Conservation (phyloP, 2,329 filamentous ascomycete species). For the Colletotrichum orchidophilum region DNA sequence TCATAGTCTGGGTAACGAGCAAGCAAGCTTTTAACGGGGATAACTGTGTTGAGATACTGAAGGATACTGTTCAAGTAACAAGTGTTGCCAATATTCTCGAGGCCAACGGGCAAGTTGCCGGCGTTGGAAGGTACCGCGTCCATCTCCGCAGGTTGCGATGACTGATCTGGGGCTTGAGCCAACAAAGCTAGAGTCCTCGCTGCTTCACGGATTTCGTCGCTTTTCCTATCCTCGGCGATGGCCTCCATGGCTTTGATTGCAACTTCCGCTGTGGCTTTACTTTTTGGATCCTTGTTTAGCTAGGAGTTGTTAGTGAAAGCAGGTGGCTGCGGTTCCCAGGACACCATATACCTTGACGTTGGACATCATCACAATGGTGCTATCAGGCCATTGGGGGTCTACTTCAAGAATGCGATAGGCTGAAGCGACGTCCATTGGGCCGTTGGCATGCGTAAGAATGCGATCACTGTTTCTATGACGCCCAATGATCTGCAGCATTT, state of each 20-base stretch:
- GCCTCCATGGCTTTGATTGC: slow-evolving; percentile 23
- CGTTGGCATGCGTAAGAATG: slow-evolving; percentile 15
- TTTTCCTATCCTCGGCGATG: slow-evolving; percentile 16
- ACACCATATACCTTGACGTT: slow-evolving; percentile 21
- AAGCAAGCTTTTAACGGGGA: slow-evolving; percentile 81
- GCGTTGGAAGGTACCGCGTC: neutral
- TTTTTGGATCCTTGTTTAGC: slow-evolving; percentile 23
- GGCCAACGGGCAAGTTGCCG: slow-evolving; percentile 76
- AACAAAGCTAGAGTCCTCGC: neutral
- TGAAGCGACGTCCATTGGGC: slow-evolving; percentile 20
- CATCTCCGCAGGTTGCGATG: neutral
- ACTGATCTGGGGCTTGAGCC: neutral
- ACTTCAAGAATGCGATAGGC: slow-evolving; percentile 27
- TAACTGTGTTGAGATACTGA: slow-evolving; percentile 93
- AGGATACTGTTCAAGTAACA: slow-evolving; percentile 97
- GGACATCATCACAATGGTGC: slow-evolving; percentile 20
- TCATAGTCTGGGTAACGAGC: slow-evolving; percentile 77
- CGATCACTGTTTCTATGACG: slow-evolving; percentile 29
- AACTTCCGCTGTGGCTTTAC: slow-evolving; percentile 3
- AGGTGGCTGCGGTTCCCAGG: neutral
- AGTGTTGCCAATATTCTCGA: slow-evolving; percentile 95
- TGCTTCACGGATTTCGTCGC: slow-evolving; percentile 6
- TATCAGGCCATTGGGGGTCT: slow-evolving; percentile 16
- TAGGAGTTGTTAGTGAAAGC: neutral
- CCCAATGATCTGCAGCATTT: slow-evolving; percentile 36